phyloP scores from a whole-genome alignment of 2,329 filamentous ascomycete species.

The Nectriaceae sp. region DNA sequence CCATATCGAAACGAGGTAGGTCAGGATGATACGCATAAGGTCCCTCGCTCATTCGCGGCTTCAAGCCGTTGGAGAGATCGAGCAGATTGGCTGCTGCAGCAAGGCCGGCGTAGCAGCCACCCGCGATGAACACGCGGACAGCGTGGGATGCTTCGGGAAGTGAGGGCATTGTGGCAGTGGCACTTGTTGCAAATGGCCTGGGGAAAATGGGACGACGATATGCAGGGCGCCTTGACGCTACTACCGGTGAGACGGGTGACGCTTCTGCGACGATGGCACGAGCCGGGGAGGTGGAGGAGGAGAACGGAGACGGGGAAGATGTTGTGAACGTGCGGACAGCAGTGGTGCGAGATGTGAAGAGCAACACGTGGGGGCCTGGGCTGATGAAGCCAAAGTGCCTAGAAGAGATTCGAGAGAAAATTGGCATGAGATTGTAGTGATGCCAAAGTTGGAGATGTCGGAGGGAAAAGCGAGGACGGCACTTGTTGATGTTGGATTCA shows the following conservation, averaged over 20 bases:
- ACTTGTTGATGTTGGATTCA: too few relatives aligned
- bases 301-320: conserved; percentile 1
- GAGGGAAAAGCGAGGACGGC: too few relatives aligned
- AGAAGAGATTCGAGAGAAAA: conserved; percentile 14
- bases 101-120: conserved; percentile 73
- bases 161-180: conserved; percentile 31
- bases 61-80: conserved; percentile 61
- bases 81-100: conserved; percentile 67
- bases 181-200: conserved; percentile 14
- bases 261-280: conserved; percentile 6
- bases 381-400: conserved; percentile 12
- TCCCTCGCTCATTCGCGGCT: conserved; percentile 45
- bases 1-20: conserved; percentile 54
- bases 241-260: background rate
- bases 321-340: conserved; percentile 6
- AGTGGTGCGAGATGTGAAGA: conserved; percentile 14
- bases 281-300: background rate
- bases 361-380: conserved; percentile 1
- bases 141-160: conserved; percentile 33
- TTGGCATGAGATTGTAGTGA: conserved; percentile 20
- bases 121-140: conserved; percentile 65
- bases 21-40: conserved; percentile 42
- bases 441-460: too few relatives aligned
- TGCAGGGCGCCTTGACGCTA: background rate
- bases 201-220: conserved; percentile 7